phyloP scores from a whole-genome alignment of 2,329 filamentous ascomycete species.

The Tolypocladium endophyticum region DNA sequence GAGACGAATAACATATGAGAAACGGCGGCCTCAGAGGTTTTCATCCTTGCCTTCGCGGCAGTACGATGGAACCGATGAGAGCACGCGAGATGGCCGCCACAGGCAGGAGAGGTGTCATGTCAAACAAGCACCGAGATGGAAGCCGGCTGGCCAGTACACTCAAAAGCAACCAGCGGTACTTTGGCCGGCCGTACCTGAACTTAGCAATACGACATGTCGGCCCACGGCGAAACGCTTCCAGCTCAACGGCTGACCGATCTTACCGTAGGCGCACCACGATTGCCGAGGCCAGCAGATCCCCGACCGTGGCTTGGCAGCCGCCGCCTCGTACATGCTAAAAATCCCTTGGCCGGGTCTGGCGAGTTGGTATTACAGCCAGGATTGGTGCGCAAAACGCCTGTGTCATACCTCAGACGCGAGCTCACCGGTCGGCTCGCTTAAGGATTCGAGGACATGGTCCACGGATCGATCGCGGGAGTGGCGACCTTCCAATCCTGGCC shows the following conservation, averaged over 20 bases:
- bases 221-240: not conserved
- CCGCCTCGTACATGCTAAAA: not conserved
- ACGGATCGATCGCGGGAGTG: not conserved
- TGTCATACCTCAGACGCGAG: not conserved
- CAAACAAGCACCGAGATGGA: not conserved
- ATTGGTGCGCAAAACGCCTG: not conserved
- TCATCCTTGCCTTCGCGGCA: not conserved
- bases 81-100: not conserved
- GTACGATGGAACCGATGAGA: not conserved
- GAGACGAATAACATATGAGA: not conserved
- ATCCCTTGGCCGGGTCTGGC: not conserved
- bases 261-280: not conserved
- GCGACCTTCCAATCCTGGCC: not conserved
- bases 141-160: not conserved
- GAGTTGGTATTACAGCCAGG: not conserved
- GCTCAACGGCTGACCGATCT: not conserved
- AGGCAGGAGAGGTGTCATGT: not conserved
- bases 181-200: not conserved
- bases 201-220: not conserved
- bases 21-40: not conserved
- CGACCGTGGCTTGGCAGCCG: not conserved
- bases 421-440: not conserved
- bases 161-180: not conserved
- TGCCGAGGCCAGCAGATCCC: not conserved
- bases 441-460: not conserved